These are phyloP conservation scores for Myxozyma melibiosi DNA, from an alignment of 805 yeast species.

Conservation along the genomic window DNA sequence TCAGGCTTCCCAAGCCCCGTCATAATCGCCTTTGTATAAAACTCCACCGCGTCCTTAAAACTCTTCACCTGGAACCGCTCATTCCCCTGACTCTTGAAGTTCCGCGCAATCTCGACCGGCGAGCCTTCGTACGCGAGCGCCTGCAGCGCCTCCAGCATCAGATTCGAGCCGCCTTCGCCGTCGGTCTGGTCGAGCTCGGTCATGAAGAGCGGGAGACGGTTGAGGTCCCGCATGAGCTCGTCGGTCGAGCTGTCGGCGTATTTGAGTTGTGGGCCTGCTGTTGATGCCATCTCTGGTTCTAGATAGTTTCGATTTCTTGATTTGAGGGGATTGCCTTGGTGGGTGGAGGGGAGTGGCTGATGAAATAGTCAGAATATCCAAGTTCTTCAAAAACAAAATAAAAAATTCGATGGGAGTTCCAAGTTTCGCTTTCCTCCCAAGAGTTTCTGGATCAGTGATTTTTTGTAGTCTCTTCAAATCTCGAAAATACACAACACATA, in stretches of 20 bases:
- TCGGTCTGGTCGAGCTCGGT: slow-evolving; percentile 76
- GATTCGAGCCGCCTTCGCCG: slow-evolving; percentile 68
- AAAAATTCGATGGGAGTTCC: not conserved
- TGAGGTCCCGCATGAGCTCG: slow-evolving; percentile 75
- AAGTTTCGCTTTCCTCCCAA: too few relatives aligned
- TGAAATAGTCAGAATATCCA: not conserved
- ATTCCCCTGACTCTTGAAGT: slow-evolving; percentile 91
- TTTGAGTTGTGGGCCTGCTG: slow-evolving; percentile 19
- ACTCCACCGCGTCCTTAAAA: slow-evolving; percentile 74
- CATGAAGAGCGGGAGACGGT: slow-evolving; percentile 92
- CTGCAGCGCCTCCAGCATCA: slow-evolving; percentile 80
- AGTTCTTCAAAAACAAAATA: not conserved
- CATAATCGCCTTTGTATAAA: slow-evolving; percentile 77
- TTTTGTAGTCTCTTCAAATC: too few relatives aligned
- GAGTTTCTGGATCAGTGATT: too few relatives aligned
- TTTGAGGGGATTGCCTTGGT: not conserved
- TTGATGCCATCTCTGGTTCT: not conserved
- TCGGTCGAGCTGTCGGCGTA: slow-evolving; percentile 55
- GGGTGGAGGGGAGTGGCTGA: not conserved
- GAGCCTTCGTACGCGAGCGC: slow-evolving; percentile 95
- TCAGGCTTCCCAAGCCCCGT: slow-evolving; percentile 44
- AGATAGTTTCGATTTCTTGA: not conserved
- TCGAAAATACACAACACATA: too few relatives aligned
- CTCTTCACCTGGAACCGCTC: slow-evolving; percentile 74
- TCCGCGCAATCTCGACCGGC: slow-evolving; percentile 86